Evolutionary conservation across 1,284 basidiomycete species (phyloP).

Genomic region (Rhodotorula sp.): DNA sequence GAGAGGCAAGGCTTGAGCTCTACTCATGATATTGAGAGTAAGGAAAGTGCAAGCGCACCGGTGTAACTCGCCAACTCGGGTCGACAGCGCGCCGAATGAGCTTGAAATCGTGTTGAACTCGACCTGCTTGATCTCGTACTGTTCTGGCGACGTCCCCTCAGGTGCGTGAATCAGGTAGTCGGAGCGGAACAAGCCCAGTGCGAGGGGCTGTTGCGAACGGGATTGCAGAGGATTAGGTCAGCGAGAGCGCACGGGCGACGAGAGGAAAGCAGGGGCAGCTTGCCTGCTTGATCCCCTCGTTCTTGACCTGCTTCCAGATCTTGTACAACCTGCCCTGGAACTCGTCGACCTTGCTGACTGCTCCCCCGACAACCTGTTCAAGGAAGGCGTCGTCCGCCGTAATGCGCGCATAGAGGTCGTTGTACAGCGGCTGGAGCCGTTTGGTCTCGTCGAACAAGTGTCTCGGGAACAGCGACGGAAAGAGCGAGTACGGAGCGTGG

Average conservation of each 20-base stretch:
- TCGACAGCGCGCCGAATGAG: slow-evolving; percentile 81
- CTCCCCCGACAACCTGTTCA: slow-evolving; percentile 75
- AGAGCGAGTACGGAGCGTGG: slow-evolving; percentile 78
- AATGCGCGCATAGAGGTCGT: slow-evolving; percentile 78
- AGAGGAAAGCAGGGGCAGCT: slow-evolving; percentile 14
- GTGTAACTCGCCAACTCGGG: slow-evolving; percentile 72
- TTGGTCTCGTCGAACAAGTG: slow-evolving; percentile 67
- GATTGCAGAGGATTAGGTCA: neutral
- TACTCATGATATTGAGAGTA: neutral
- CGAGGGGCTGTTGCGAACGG: slow-evolving; percentile 60
- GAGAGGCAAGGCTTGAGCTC: slow-evolving; percentile 56
- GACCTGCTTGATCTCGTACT: slow-evolving; percentile 76
- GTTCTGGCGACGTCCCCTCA: slow-evolving; percentile 41
- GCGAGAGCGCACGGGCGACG: neutral
- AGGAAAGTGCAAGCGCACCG: slow-evolving; percentile 57
- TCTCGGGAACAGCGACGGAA: slow-evolving; percentile 84
- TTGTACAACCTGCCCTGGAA: slow-evolving; percentile 84
- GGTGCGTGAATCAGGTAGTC: slow-evolving; percentile 85
- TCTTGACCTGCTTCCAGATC: slow-evolving; percentile 73
- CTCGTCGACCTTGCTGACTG: slow-evolving; percentile 77
- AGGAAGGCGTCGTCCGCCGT: slow-evolving; percentile 78
- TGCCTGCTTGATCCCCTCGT: slow-evolving; percentile 55
- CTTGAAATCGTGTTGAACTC: slow-evolving; percentile 98
- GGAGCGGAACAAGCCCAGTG: slow-evolving; percentile 90
- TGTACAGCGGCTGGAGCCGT: slow-evolving; percentile 73